Conservation (phyloP, 345 rosid genomes). For the Boechera stricta region DNA sequence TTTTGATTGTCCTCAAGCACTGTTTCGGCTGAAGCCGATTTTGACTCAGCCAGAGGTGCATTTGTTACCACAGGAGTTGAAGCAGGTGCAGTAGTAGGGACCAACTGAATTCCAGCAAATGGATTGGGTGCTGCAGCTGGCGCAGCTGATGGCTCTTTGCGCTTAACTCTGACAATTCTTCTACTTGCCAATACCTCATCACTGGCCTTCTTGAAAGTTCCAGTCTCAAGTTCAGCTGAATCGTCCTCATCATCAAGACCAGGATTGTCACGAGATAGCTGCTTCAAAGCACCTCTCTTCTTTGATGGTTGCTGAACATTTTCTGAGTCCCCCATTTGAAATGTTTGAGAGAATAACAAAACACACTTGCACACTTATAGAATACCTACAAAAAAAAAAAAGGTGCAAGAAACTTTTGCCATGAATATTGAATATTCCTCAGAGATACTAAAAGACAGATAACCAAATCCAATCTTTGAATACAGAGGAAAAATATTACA, state of each 20-base stretch:
- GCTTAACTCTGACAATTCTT: constrained; percentile 81
- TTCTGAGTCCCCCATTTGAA: constrained; percentile 79
- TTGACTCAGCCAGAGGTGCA: constrained; percentile 35
- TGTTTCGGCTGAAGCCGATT: constrained; percentile 38
- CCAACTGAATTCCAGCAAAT: constrained; percentile 77
- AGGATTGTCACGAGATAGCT: constrained; percentile 79
- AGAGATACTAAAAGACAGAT: not conserved
- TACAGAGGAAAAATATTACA: not conserved
- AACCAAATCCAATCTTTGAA: constrained; percentile 1
- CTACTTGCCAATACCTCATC: constrained; percentile 85
- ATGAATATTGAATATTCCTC: not conserved
- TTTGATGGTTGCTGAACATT: constrained; percentile 77
- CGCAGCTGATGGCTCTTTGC: constrained; percentile 52
- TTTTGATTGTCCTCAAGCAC: constrained; percentile 47
- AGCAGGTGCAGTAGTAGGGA: constrained; percentile 52
- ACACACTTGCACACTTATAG: not conserved
- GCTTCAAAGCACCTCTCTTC: constrained; percentile 95
- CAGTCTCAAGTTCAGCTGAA: constrained; percentile 60
- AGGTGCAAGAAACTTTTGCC: not conserved
- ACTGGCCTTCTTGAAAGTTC: constrained; percentile 92
- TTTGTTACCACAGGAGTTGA: constrained; percentile 12
- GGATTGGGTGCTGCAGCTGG: constrained; percentile 72
- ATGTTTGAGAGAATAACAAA: constrained; percentile 4
- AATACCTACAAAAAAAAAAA: constrained; percentile 21
- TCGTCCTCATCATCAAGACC: constrained; percentile 88